These are phyloP conservation scores for Cylindrotheca closterium DNA, from an alignment of 108 stramenopile genomes.

Conservation along the genomic window DNA sequence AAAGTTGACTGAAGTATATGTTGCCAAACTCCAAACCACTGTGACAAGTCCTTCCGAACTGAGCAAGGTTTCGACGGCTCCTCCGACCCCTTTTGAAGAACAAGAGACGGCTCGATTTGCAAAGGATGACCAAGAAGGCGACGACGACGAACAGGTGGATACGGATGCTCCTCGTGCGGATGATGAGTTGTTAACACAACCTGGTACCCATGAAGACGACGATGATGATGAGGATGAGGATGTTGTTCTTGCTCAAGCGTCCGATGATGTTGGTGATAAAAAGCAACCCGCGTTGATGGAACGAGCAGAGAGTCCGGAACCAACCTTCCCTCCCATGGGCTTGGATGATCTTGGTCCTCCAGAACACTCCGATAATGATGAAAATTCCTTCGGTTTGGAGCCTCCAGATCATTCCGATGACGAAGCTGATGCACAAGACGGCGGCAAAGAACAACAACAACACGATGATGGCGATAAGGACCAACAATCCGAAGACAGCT, in stretches of 20 bases:
- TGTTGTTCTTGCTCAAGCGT: slow-evolving; percentile 5
- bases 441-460: slow-evolving; percentile 19
- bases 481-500: slow-evolving; percentile 17
- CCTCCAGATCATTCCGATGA: slow-evolving; percentile 5
- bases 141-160: slow-evolving; percentile 4
- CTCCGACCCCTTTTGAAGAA: slow-evolving; percentile 32
- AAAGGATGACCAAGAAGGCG: background rate
- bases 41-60: slow-evolving; percentile 43
- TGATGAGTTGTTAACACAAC: background rate
- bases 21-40: slow-evolving; percentile 3
- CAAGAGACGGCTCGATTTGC: background rate
- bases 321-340: background rate
- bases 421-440: slow-evolving; percentile 32
- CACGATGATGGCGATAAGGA: slow-evolving; percentile 15
- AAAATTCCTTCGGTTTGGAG: background rate
- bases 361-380: background rate
- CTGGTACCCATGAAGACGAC: too few relatives aligned
- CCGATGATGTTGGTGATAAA: background rate
- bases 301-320: background rate
- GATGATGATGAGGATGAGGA: slow-evolving; percentile 8
- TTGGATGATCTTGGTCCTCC: background rate
- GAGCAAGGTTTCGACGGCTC: slow-evolving; percentile 39
- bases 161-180: background rate
- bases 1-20: slow-evolving; percentile 7
- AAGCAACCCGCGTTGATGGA: background rate